A percentile compares a stretch with the other conserved stretches of the same genome.
phyloP scores from a whole-genome alignment of 2,329 filamentous ascomycete genomes.

The Epichloe sylvatica region DNA sequence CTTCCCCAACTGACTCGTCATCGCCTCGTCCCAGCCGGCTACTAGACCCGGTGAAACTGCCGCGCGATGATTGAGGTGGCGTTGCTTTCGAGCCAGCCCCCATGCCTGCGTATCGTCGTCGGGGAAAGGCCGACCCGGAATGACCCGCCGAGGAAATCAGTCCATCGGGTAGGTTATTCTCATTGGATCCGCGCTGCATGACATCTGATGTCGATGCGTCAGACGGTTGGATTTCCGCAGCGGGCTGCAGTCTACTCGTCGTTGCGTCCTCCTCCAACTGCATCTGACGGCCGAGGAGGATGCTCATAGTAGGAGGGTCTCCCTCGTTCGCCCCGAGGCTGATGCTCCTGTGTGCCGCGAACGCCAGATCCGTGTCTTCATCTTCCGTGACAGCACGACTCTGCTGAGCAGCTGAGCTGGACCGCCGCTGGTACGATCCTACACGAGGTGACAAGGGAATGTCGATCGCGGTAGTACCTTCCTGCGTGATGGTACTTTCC shows the following conservation, averaged over 20 bases:
- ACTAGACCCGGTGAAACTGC: conserved; percentile 30
- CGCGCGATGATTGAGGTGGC: conserved; percentile 30
- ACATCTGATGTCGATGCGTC: conserved; percentile 21
- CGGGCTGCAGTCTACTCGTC: conserved; percentile 23
- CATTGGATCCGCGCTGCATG: conserved; percentile 28
- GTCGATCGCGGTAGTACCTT: conserved; percentile 53
- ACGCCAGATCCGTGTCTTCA: conserved; percentile 46
- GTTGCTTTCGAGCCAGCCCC: conserved; percentile 22
- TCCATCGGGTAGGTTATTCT: conserved; percentile 32
- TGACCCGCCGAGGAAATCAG: conserved; percentile 23
- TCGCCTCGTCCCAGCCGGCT: conserved; percentile 27
- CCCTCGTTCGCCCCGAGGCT: conserved; percentile 53
- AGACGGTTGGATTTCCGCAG: conserved; percentile 27
- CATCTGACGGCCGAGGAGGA: conserved; percentile 36
- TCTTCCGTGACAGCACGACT: conserved; percentile 40
- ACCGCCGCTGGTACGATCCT: conserved; percentile 42
- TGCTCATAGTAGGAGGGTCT: conserved; percentile 50
- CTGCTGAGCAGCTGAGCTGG: conserved; percentile 56
- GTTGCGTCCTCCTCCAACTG: conserved; percentile 15
- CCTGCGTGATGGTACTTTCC: conserved; percentile 28
- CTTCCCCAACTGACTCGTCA: conserved; percentile 45
- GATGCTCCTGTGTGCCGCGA: conserved; percentile 50
- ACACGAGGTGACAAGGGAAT: conserved; percentile 58
- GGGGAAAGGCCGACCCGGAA: conserved; percentile 32
- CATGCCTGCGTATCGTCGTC: conserved; percentile 33